Evolutionary conservation across 352 stramenopile species (phyloP).

Genomic region (Hyaloperonospora brassicae): DNA sequence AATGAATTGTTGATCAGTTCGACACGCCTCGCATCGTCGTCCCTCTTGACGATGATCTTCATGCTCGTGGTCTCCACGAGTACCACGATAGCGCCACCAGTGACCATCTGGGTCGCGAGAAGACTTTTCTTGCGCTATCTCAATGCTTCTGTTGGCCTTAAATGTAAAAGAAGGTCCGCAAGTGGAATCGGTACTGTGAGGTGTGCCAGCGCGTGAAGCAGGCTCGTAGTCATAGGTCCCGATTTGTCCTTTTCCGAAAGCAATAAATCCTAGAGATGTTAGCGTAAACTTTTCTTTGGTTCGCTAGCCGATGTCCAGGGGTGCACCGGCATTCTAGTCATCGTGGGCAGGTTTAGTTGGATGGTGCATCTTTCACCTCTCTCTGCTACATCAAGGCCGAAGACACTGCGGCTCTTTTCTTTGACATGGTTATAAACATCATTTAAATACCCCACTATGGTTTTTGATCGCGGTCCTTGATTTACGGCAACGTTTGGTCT

Average conservation of each 20-base stretch:
- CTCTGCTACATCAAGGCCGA: not conserved
- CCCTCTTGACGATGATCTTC: not conserved
- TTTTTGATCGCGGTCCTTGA: slow-evolving; percentile 1
- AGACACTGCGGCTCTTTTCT: not conserved
- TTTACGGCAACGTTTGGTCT: slow-evolving; percentile 5
- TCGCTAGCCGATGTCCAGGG: no score
- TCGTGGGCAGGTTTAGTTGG: slow-evolving; percentile 23
- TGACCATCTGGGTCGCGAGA: slow-evolving; percentile 10
- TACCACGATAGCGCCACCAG: not conserved
- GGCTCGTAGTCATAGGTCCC: not conserved
- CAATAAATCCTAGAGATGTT: not conserved
- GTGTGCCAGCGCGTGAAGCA: not conserved
- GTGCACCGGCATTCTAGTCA: no score
- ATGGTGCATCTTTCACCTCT: slow-evolving; percentile 21
- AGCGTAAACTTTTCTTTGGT: no score
- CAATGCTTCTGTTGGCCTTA: slow-evolving; percentile 19
- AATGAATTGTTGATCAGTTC: no score
- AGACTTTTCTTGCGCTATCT: slow-evolving; percentile 11
- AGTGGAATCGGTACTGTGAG: slow-evolving; percentile 1
- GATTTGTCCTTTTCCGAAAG: not conserved
- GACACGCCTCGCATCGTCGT: not conserved
- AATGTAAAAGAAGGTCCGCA: slow-evolving; percentile 26
- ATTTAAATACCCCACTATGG: not conserved
- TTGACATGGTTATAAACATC: not conserved
- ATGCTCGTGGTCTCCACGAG: not conserved